Percentiles rank a stretch among this genome's conserved stretches.
Conservation (phyloP, 2,329 filamentous ascomycete genomes). For the Apiospora arundinis region DNA sequence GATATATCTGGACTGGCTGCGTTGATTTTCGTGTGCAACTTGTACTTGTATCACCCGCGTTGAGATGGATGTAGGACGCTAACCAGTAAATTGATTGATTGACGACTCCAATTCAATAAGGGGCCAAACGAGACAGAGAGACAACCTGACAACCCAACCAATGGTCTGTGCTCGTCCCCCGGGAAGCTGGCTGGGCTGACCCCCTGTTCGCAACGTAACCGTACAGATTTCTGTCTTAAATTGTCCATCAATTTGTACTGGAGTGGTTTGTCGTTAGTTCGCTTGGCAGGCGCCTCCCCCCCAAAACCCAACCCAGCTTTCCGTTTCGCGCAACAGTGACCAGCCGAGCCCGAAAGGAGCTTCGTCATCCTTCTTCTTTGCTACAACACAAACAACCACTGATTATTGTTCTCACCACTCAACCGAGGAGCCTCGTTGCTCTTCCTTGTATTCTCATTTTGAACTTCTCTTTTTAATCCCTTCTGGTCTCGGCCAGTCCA, state of each 20-base stretch:
- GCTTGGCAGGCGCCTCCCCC: neutral
- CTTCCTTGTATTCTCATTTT: conserved; percentile 23
- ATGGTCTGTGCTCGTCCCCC: conserved; percentile 14
- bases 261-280: neutral
- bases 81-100: neutral
- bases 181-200: neutral
- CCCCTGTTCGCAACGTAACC: conserved; percentile 11
- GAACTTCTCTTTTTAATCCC: conserved; percentile 3
- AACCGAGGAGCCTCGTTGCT: conserved; percentile 35
- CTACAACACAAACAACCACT: conserved; percentile 1
- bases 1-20: too few relatives aligned
- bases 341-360: conserved; percentile 23
- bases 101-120: neutral
- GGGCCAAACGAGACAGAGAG: conserved; percentile 9
- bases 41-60: too few relatives aligned
- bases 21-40: neutral
- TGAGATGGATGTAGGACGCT: neutral
- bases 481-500: conserved; percentile 5
- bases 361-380: conserved; percentile 30
- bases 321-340: conserved; percentile 10
- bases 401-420: conserved; percentile 21
- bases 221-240: conserved; percentile 15
- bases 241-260: conserved; percentile 3
- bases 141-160: too few relatives aligned
- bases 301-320: conserved; percentile 24